Percentiles rank a stretch among this genome's conserved stretches.
Conservation (phyloP, 2,329 filamentous ascomycete genomes). For the Xenoacremonium recifei region DNA sequence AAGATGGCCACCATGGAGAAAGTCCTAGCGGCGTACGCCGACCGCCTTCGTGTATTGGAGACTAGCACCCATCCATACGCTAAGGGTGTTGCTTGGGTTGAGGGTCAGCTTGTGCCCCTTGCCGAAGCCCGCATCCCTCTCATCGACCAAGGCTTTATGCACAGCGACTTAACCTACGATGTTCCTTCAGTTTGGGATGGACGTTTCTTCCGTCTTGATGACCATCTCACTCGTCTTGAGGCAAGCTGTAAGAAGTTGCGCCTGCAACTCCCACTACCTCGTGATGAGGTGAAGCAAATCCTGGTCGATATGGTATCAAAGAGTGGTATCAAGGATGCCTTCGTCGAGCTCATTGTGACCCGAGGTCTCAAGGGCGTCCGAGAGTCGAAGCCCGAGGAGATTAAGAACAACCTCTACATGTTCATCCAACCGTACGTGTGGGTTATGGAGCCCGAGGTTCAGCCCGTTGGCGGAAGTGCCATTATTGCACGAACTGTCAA, state of each 20-base stretch:
- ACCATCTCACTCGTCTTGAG: constrained; percentile 45
- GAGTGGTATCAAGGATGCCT: constrained; percentile 47
- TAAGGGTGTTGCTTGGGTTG: constrained; percentile 46
- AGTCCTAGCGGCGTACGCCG: constrained; percentile 37
- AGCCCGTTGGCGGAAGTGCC: constrained; percentile 38
- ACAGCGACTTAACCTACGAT: constrained; percentile 52
- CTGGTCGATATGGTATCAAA: constrained; percentile 44
- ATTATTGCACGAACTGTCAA: constrained; percentile 46
- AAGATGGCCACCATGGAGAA: constrained; percentile 43
- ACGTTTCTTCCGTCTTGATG: constrained; percentile 50
- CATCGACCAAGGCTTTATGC: constrained; percentile 50
- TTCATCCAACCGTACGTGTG: constrained; percentile 48
- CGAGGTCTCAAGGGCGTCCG: constrained; percentile 44
- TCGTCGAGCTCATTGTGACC: constrained; percentile 50
- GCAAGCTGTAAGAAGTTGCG: constrained; percentile 44
- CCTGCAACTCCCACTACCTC: constrained; percentile 39
- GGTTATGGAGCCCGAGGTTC: constrained; percentile 46
- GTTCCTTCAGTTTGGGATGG: constrained; percentile 52
- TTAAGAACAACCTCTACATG: constrained; percentile 47
- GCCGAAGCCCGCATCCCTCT: constrained; percentile 48
- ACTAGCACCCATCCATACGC: constrained; percentile 37
- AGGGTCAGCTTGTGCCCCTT: constrained; percentile 41
- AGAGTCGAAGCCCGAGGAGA: constrained; percentile 30
- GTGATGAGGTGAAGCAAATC: constrained; percentile 36
- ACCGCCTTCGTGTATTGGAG: constrained; percentile 25